phyloP scores from a whole-genome alignment of 78 protist species.

The Chrysochromulina tobinii region DNA sequence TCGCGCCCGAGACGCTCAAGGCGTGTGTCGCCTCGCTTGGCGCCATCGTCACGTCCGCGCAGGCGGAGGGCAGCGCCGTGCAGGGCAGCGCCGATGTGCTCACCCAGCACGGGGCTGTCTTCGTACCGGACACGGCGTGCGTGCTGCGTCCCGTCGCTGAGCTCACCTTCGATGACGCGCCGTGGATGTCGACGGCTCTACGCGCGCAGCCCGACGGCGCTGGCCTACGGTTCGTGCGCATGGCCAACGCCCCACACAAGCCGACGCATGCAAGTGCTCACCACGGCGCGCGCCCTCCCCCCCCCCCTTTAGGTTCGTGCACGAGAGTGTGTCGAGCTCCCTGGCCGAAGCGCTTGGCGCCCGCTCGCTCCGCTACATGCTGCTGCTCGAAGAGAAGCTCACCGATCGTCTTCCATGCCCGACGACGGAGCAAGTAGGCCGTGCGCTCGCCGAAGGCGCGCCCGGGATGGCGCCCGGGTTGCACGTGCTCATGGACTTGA shows the following conservation, averaged over 20 bases:
- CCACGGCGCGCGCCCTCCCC: too few relatives aligned
- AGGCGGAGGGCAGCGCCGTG: neutral
- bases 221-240: neutral
- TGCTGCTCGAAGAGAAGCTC: neutral
- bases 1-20: neutral
- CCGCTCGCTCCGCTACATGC: constrained; percentile 2
- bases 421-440: neutral
- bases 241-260: too few relatives aligned
- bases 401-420: neutral
- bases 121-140: neutral
- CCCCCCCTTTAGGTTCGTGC: neutral
- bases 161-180: constrained; percentile 33
- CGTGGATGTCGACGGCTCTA: neutral
- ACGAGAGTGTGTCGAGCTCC: neutral
- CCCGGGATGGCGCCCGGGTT: neutral
- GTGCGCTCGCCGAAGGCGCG: neutral
- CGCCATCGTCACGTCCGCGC: too few relatives aligned
- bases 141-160: neutral
- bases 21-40: neutral
- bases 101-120: neutral
- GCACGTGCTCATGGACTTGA: neutral
- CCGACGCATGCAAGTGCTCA: too few relatives aligned
- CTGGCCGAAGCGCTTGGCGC: constrained; percentile 25
- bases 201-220: neutral
- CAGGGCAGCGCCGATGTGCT: neutral